These are phyloP conservation scores for Microdochium nivale DNA, from an alignment of 2,329 filamentous ascomycete species.

Conservation along the genomic window DNA sequence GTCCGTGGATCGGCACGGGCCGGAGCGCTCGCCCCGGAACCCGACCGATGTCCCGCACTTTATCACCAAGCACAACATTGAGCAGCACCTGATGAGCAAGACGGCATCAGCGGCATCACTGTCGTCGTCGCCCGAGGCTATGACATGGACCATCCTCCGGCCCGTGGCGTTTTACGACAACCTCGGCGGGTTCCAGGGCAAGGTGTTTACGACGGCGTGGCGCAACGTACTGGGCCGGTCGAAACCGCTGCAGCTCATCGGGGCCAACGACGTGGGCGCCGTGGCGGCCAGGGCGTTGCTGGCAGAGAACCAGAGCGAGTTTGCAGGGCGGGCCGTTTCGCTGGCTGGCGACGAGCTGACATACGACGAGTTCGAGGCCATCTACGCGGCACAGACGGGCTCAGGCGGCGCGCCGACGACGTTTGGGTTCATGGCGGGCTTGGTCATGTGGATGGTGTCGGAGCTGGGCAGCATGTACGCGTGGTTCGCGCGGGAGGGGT, in stretches of 20 bases:
- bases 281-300: constrained; percentile 20
- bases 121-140: too few species aligned
- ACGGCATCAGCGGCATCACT: neutral
- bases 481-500: constrained; percentile 27
- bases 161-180: constrained; percentile 33
- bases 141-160: constrained; percentile 27
- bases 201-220: constrained; percentile 23
- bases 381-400: constrained; percentile 24
- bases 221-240: constrained; percentile 14
- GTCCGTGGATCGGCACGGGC: constrained; percentile 51
- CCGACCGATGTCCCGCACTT: constrained; percentile 53
- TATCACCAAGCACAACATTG: constrained; percentile 49
- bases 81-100: constrained; percentile 37
- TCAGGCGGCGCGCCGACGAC: constrained; percentile 16
- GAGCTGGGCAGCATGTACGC: constrained; percentile 26
- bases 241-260: constrained; percentile 25
- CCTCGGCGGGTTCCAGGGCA: constrained; percentile 20
- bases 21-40: constrained; percentile 33
- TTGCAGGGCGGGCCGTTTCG: constrained; percentile 19
- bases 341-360: constrained; percentile 32
- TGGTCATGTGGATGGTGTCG: constrained; percentile 17
- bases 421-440: constrained; percentile 15
- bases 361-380: constrained; percentile 16
- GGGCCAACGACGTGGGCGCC: constrained; percentile 27
- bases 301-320: constrained; percentile 18